Conservation (phyloP, 164 flowering plant species). For the Cinnamomum micranthum region DNA sequence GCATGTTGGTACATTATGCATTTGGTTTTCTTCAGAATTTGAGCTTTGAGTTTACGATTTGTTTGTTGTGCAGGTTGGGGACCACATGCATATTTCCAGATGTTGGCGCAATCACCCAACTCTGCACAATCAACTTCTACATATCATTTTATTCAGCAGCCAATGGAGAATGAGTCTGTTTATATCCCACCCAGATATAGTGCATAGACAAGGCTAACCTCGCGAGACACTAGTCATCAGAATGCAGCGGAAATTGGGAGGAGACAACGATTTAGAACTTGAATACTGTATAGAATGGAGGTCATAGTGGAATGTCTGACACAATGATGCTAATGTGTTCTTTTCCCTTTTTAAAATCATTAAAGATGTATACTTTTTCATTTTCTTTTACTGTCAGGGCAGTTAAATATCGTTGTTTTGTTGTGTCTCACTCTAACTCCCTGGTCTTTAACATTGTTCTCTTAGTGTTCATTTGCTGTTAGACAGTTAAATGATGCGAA, state of each 20-base stretch:
- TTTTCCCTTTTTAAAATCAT: neutral
- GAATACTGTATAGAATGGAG: neutral
- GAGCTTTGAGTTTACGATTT: neutral
- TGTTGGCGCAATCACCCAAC: constrained; percentile 33
- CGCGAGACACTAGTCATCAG: constrained; percentile 4
- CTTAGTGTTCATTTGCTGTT: neutral
- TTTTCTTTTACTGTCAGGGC: neutral
- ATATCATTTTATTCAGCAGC: constrained; percentile 19
- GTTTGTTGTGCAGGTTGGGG: constrained; percentile 31
- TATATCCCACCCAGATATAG: neutral
- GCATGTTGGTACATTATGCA: neutral
- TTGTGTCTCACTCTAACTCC: neutral
- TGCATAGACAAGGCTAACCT: neutral
- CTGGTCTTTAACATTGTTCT: neutral
- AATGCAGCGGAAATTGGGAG: constrained; percentile 38
- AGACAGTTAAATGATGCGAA: too few species aligned
- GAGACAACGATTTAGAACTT: constrained; percentile 5
- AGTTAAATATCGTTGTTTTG: neutral
- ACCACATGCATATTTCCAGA: constrained; percentile 58
- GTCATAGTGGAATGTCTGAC: too few species aligned
- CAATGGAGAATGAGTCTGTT: constrained; percentile 15
- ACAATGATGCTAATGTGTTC: too few species aligned
- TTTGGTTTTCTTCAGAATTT: neutral
- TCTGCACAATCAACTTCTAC: constrained; percentile 7
- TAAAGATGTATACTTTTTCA: neutral